Base-by-base conservation (phyloP, 176 grass and related monocot genomes). In the Oryza glaberrima region DNA sequence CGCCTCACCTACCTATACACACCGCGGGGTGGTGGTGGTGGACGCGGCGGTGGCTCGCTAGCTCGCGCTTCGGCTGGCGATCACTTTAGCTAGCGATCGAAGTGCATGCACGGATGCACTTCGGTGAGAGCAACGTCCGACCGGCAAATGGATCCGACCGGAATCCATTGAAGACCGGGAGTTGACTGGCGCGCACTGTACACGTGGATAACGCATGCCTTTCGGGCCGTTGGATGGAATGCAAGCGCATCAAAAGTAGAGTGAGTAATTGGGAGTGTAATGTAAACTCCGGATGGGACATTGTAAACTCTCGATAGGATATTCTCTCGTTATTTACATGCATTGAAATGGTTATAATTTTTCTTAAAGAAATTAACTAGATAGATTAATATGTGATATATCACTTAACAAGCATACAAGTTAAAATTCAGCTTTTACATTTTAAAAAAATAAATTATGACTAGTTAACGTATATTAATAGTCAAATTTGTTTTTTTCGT, bases 101-200 rank as follows among this genome's bases (percentile, higher is more conserved):
- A 63, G 58, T 63, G 58, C 20, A 9, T n/a, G 77, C 70, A 22
- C 20, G 58, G 45, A 67, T 69, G 85, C 85, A 81, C 78, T 81
- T 87, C 32, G 46, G 7, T 34, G 85, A 87, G 45, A 76, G 77
- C 70, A 11, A 81, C 78, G 34, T n/a, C 10, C 70, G 77, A 86
- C 70, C 77, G 70, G n/a, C 16, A 41, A 41, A 41, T 5, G 12
- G 44, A 9, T 23, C 23, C 30, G 77, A 74, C 41, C 85, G 13
- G 77, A 49, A 86, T 81, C 77, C 71, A 60, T 28, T 13, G 66
- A 72, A 10, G 23, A 14, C 4, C 72, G 7, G 23, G 9, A 23
- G n/a, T 63, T 23, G n/a, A 63, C 58, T 63, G 19, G 19, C 7
- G 54, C 54, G 40, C 2, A n/a, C 54, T 58, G 54, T 58, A 58